These are phyloP conservation scores for Citrus inodora DNA, from an alignment of 345 rosid species.

Conservation along the genomic window DNA sequence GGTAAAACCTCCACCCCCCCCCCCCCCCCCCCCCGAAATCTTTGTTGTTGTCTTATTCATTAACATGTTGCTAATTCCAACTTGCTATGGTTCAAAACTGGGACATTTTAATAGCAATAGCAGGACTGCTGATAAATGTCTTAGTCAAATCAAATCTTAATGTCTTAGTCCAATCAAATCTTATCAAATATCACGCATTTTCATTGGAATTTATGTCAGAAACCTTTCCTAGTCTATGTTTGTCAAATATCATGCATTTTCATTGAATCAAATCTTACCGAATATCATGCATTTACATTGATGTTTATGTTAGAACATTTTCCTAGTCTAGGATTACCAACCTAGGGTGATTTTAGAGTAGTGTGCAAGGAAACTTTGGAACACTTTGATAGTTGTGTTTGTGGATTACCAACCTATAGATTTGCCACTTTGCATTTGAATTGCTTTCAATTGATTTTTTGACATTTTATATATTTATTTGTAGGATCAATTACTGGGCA, in stretches of 20 bases:
- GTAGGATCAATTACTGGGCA: conserved; percentile 72
- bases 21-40: too few relatives aligned
- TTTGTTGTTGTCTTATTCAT: background rate
- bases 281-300: background rate
- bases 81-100: background rate
- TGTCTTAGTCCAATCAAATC: background rate
- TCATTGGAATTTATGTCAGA: background rate
- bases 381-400: background rate
- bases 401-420: background rate
- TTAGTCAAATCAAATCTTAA: background rate
- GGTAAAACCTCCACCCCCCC: fast-evolving
- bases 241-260: too few relatives aligned
- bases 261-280: background rate
- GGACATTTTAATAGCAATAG: background rate
- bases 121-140: background rate
- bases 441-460: background rate
- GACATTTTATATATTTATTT: conserved; percentile 18
- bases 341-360: background rate
- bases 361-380: background rate
- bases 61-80: background rate
- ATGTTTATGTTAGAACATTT: conserved; percentile 2
- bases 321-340: background rate
- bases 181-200: background rate
- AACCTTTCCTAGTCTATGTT: background rate
- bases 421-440: conserved; percentile 7